Evolutionary conservation across 305 asterid genomes (phyloP).

Genomic region (Solanum hybrid): DNA sequence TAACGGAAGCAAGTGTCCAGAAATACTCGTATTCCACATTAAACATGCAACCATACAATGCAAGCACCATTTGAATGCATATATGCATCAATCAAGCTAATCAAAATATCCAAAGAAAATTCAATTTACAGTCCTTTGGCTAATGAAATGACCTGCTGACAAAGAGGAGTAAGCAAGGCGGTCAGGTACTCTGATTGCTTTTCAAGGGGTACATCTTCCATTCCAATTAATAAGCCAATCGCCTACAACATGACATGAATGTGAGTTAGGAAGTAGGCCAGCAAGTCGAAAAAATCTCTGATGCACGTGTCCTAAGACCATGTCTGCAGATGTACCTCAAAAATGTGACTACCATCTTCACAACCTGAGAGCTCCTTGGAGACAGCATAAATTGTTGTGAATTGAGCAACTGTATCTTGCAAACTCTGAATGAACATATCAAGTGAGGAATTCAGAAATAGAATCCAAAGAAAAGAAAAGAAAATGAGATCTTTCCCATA

Average conservation of each 20-base stretch:
- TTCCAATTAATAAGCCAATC: constrained; percentile 88
- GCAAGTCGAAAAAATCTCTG: neutral
- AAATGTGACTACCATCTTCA: constrained; percentile 93
- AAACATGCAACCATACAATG: neutral
- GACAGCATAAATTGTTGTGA: constrained; percentile 47
- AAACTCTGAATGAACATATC: constrained; percentile 48
- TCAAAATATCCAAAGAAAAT: neutral
- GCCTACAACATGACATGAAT: constrained; percentile 40
- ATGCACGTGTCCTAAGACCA: neutral
- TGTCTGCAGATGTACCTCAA: constrained; percentile 50
- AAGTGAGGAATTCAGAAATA: constrained; percentile 5
- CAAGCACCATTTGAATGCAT: neutral
- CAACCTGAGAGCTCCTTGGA: constrained; percentile 46
- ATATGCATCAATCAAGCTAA: neutral
- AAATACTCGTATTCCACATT: neutral
- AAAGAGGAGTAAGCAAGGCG: constrained; percentile 76
- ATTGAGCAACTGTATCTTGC: constrained; percentile 72
- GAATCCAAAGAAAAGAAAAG: constrained; percentile 10
- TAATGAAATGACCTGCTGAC: constrained; percentile 56
- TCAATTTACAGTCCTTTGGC: neutral
- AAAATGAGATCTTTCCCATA: neutral
- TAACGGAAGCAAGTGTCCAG: neutral
- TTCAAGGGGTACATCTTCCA: constrained; percentile 86
- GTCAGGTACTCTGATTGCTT: constrained; percentile 81
- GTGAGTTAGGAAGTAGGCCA: constrained; percentile 7